A percentile compares a stretch with the other conserved stretches of the same genome.
Evolutionary conservation across 2,329 filamentous ascomycete genomes (phyloP).

Genomic region (Proliferodiscus dingleyae): DNA sequence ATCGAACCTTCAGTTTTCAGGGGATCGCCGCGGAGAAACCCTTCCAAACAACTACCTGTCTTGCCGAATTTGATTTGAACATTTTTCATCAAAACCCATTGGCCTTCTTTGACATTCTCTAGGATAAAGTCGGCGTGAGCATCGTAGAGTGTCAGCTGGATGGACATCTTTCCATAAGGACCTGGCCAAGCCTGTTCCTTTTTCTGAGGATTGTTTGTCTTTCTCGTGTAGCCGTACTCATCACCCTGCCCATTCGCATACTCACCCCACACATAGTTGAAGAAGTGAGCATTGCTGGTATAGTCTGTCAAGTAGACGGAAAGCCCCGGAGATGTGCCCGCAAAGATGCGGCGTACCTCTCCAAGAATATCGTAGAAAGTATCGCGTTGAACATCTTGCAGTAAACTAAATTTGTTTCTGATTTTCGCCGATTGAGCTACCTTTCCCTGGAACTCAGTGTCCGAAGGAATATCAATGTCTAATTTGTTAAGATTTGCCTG

Average conservation of each 20-base stretch:
- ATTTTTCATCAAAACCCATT: slow-evolving; percentile 66
- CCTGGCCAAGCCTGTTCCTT: slow-evolving; percentile 56
- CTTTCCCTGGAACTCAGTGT: slow-evolving; percentile 39
- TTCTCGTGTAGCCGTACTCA: slow-evolving; percentile 51
- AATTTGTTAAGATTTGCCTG: slow-evolving; percentile 42
- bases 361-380: slow-evolving; percentile 65
- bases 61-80: slow-evolving; percentile 60
- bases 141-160: slow-evolving; percentile 68
- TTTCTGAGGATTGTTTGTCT: slow-evolving; percentile 29
- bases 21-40: slow-evolving; percentile 61
- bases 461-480: slow-evolving; percentile 40
- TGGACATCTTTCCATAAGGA: slow-evolving; percentile 65
- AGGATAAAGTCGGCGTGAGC: slow-evolving; percentile 59
- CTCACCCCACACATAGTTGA: slow-evolving; percentile 33
- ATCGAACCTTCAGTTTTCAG: slow-evolving; percentile 44
- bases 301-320: slow-evolving; percentile 78
- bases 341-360: slow-evolving; percentile 59
- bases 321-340: slow-evolving; percentile 38
- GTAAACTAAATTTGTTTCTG: slow-evolving; percentile 55
- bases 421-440: slow-evolving; percentile 38
- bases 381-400: slow-evolving; percentile 55
- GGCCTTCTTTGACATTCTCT: slow-evolving; percentile 48
- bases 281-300: slow-evolving; percentile 64
- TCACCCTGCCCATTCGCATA: slow-evolving; percentile 36
- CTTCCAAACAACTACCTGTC: slow-evolving; percentile 59